A percentile compares a stretch with the other conserved stretches of the same genome.
Conservation (phyloP, 2,329 filamentous ascomycete genomes). For the Phoma herbarum region DNA sequence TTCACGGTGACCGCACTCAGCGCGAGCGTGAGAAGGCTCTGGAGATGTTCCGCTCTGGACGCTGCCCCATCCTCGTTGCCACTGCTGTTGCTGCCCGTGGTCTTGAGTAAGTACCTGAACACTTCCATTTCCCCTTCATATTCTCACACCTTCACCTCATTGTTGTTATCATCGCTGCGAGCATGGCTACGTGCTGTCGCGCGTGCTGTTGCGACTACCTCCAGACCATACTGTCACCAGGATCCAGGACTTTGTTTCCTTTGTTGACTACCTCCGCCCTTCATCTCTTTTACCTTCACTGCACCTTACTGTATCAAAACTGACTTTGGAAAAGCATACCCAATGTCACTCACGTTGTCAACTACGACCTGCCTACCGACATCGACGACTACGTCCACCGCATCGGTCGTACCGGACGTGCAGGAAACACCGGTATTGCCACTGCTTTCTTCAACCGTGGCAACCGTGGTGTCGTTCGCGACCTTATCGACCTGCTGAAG, state of each 20-base stretch:
- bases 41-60: constrained; percentile 95
- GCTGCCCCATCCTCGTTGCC: constrained; percentile 95
- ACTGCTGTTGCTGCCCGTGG: constrained; percentile 88
- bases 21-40: constrained; percentile 97
- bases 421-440: constrained; percentile 96
- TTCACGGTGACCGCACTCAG: constrained; percentile 98
- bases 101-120: constrained; percentile 8
- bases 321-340: constrained; percentile 79
- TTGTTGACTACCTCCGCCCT: no score
- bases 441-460: constrained; percentile 99
- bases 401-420: constrained; percentile 99
- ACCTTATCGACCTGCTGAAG: constrained; percentile 96
- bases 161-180: no score
- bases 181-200: no score
- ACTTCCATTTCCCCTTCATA: background rate
- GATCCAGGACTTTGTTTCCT: no score
- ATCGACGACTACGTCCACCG: constrained; percentile 99
- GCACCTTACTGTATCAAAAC: no score
- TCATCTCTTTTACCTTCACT: no score
- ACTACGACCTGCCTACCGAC: constrained; percentile 98
- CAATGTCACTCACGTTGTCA: constrained; percentile 96
- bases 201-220: no score
- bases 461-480: constrained; percentile 96
- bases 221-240: no score
- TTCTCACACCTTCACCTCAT: no score